Evolutionary conservation across 2,329 filamentous ascomycete genomes (phyloP), one percentile per base, ranked within the genome.

Genomic region (Verticillium tricorpus): DNA sequence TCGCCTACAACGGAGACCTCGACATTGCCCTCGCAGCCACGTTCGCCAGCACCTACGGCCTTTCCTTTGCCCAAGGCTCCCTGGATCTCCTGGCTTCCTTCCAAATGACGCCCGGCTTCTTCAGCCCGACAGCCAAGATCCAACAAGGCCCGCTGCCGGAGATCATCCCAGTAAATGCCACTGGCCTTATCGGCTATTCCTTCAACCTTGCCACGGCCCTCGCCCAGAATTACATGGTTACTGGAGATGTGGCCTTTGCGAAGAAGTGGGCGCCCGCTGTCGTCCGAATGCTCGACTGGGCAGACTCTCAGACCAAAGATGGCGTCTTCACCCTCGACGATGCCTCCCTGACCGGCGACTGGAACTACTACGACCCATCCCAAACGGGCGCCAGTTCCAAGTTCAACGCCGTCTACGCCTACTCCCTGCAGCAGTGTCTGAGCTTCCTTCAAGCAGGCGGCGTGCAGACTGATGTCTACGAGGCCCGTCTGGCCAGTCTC

Each of bases 121-220:
- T 74, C 62, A 65, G 69, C 7, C 71, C 71, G 1, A 72, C 64
- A 1, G 71, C 67, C 14, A 74, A 74, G 62, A 73, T 74, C 35
- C 71, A 74, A 58, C 72, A 73, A 56, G 59, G 55, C 1, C 70
- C 70, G 4, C 57, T 70, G 15, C n/a, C 58, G 2, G 8, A 60
- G 4, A 64, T 61, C 3, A 57, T 72, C 11, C 55, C 70, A 11
- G 60, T 64, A 9, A 71, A 69, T 35, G 34, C 69, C 1, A 75
- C 72, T 6, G 73, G 72, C 2, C 63, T 75, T n/a, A 73, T 75
- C 52, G 72, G 72, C 2, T 75, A 74, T 62, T 74, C 72, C 2
- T 70, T 75, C 28, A 71, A 74, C 64, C 72, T 72, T 6, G 67
- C 74, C 15, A 71, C 67, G 5, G 71, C 71, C 19, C 62, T 70